phyloP scores from a whole-genome alignment of 1,284 basidiomycete genomes.

The Puccinia sorghi region DNA sequence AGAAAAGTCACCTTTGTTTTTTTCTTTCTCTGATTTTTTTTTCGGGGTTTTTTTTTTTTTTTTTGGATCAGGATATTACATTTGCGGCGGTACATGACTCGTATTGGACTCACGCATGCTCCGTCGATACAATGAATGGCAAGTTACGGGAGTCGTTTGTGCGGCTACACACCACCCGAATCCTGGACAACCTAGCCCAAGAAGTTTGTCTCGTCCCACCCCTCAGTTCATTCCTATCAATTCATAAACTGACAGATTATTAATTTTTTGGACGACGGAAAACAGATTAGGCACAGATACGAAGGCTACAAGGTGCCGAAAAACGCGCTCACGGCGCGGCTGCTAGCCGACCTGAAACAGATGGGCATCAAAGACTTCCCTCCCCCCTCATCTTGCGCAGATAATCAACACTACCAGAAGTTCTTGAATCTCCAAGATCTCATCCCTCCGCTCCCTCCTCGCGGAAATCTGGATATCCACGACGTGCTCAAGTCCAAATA shows the following conservation, averaged over 20 bases:
- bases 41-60: neutral
- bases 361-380: constrained; percentile 12
- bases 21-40: neutral
- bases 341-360: constrained; percentile 33
- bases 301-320: constrained; percentile 39
- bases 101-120: constrained; percentile 94
- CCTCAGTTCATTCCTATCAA: too few species aligned
- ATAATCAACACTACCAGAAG: constrained; percentile 52
- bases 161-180: constrained; percentile 81
- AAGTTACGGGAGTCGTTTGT: constrained; percentile 93
- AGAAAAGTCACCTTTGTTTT: neutral
- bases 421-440: constrained; percentile 77
- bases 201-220: constrained; percentile 56
- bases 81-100: constrained; percentile 98
- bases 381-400: neutral
- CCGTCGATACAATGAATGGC: constrained; percentile 84
- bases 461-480: constrained; percentile 84
- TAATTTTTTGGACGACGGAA: too few species aligned
- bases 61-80: constrained; percentile 67
- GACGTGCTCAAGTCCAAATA: constrained; percentile 79
- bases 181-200: constrained; percentile 65
- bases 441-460: constrained; percentile 78
- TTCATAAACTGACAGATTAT: too few species aligned
- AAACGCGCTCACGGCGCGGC: constrained; percentile 32
- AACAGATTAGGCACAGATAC: constrained; percentile 39